phyloP scores from a whole-genome alignment of 2,329 filamentous ascomycete genomes.

The Colletotrichum higginsianum region DNA sequence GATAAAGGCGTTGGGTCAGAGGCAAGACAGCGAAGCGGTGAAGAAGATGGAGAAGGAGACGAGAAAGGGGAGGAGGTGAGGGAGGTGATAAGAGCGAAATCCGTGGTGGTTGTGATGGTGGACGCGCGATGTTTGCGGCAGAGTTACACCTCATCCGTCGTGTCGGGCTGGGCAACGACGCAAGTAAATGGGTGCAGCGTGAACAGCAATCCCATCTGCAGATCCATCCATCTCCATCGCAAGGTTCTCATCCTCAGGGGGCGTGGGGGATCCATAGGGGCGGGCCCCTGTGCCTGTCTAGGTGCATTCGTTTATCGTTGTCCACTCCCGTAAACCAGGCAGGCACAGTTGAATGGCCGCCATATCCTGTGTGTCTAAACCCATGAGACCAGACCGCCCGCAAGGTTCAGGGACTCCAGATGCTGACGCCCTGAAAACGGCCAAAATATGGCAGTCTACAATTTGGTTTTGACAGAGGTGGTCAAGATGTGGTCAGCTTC shows the following conservation, averaged over 20 bases:
- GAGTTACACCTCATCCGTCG: constrained; percentile 22
- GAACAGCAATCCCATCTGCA: neutral
- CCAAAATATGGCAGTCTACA: neutral
- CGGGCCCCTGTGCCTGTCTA: neutral
- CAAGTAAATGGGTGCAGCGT: constrained; percentile 3
- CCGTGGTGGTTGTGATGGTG: constrained; percentile 7
- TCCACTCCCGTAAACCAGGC: neutral
- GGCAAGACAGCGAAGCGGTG: constrained; percentile 31
- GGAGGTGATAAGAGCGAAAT: constrained; percentile 4
- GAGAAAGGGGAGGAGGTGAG: constrained; percentile 3
- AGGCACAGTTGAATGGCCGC: neutral
- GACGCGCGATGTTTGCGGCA: constrained; percentile 34
- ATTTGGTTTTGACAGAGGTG: neutral
- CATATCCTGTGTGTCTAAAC: neutral
- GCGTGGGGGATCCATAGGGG: neutral
- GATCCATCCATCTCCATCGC: constrained; percentile 6
- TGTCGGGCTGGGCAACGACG: constrained; percentile 18
- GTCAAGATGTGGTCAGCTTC: neutral
- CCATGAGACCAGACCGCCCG: neutral
- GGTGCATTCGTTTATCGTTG: neutral
- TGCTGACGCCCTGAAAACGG: neutral
- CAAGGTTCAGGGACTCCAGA: neutral
- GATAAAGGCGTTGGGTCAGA: constrained; percentile 14
- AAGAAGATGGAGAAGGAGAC: constrained; percentile 6
- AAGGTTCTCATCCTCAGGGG: neutral